Percentiles rank a stretch among this genome's conserved stretches.
Conservation (phyloP, 2,329 filamentous ascomycete species). For the Diaporthe longicolla region DNA sequence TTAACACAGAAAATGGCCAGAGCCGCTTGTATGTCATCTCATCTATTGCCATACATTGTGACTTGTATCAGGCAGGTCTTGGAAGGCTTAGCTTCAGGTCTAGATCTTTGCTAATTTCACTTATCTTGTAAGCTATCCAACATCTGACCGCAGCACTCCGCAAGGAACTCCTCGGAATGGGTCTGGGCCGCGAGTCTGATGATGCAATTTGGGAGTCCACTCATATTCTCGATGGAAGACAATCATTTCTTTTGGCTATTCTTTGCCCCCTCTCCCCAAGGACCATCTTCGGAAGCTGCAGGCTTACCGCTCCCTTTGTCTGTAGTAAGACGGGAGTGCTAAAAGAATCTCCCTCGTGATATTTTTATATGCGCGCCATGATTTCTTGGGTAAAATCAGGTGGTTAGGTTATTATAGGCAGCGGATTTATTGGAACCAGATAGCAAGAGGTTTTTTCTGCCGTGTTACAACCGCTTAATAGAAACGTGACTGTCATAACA, state of each 20-base stretch:
- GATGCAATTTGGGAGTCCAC: neutral
- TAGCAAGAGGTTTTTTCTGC: neutral
- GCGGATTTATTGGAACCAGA: no score
- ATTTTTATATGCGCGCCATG: neutral
- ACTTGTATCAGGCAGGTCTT: neutral
- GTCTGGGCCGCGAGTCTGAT: neutral
- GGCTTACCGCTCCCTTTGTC: neutral
- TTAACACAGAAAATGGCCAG: neutral
- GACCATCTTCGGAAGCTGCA: neutral
- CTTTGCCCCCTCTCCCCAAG: no score
- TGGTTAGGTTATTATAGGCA: neutral
- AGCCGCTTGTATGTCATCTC: neutral
- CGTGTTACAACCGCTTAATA: neutral
- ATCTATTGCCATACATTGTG: conserved; percentile 54
- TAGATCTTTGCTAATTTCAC: neutral
- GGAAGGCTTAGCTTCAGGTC: neutral
- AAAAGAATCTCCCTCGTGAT: neutral
- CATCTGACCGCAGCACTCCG: neutral
- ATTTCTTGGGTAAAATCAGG: neutral
- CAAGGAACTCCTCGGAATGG: neutral
- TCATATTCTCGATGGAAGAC: neutral
- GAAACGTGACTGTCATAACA: neutral
- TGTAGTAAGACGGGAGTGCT: neutral
- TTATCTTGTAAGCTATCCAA: neutral
- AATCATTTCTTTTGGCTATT: neutral